These are phyloP conservation scores for Sesbania bispinosa DNA, from an alignment of 306 rosid species.

Conservation along the genomic window DNA sequence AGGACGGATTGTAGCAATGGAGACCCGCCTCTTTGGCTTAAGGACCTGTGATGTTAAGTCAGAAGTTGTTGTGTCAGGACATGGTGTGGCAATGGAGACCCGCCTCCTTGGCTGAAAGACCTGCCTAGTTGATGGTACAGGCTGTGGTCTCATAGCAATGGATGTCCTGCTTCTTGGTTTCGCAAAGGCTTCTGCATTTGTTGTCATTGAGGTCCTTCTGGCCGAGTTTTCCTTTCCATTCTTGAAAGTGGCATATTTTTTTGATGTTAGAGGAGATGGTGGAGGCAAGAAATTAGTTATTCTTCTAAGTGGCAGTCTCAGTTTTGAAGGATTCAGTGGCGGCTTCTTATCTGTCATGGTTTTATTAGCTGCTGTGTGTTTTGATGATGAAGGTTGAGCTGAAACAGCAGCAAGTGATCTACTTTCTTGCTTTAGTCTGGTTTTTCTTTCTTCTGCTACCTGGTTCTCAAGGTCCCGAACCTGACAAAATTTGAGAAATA, in stretches of 20 bases:
- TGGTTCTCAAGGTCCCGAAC: slow-evolving; percentile 92
- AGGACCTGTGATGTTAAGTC: slow-evolving; percentile 41
- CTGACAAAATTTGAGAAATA: slow-evolving; percentile 36
- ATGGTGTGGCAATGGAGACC: slow-evolving; percentile 46
- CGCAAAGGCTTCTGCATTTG: slow-evolving; percentile 28
- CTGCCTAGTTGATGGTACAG: slow-evolving; percentile 40
- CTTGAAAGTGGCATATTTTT: slow-evolving; percentile 27
- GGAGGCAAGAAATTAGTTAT: slow-evolving; percentile 62
- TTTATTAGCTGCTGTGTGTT: slow-evolving; percentile 35
- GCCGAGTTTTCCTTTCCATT: slow-evolving; percentile 69
- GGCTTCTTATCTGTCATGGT: slow-evolving; percentile 56
- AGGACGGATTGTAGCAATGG: slow-evolving; percentile 65
- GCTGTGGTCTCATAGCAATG: slow-evolving; percentile 59
- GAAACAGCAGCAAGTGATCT: slow-evolving; percentile 64
- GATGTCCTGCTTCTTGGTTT: slow-evolving; percentile 67
- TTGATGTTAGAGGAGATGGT: slow-evolving; percentile 49
- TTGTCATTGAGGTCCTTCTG: slow-evolving; percentile 34
- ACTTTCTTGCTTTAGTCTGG: slow-evolving; percentile 71
- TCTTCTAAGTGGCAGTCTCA: slow-evolving; percentile 68
- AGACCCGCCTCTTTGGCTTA: slow-evolving; percentile 80
- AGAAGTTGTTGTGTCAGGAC: slow-evolving; percentile 22
- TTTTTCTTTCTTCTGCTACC: slow-evolving; percentile 79
- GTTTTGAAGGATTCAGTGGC: slow-evolving; percentile 68
- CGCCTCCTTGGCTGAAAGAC: slow-evolving; percentile 78
- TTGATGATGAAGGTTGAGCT: slow-evolving; percentile 45